Conservation (phyloP, 768 basidiomycete genomes). For the Mycena latifolia region DNA sequence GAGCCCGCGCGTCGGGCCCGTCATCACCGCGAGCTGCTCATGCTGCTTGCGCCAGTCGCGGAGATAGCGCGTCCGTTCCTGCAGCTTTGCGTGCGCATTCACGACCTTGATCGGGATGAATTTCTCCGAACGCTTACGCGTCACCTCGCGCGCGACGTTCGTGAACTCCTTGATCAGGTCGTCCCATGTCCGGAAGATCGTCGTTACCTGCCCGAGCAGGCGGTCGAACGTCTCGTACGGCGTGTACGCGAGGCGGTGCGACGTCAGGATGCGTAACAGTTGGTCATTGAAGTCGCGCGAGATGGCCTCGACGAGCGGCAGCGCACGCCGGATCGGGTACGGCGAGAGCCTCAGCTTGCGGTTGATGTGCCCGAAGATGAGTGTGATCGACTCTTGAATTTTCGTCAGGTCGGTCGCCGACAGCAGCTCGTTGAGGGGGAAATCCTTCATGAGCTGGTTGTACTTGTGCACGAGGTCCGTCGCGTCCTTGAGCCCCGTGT, state of each 20-base stretch:
- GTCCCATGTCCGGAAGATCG: conserved; percentile 91
- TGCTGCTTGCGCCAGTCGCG: conserved; percentile 97
- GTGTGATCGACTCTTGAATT: conserved; percentile 87
- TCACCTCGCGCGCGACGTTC: conserved; percentile 93
- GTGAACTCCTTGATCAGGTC: conserved; percentile 93
- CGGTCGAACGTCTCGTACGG: conserved; percentile 96
- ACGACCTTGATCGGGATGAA: conserved; percentile 98
- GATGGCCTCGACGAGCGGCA: conserved; percentile 98
- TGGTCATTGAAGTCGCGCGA: conserved; percentile 98
- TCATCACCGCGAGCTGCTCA: conserved; percentile 97
- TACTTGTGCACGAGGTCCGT: conserved; percentile 96
- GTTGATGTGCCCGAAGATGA: conserved; percentile 95
- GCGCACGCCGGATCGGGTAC: conserved; percentile 95
- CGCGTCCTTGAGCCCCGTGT: conserved; percentile 96
- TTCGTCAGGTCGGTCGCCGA: conserved; percentile 97
- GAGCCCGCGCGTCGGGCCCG: conserved; percentile 91
- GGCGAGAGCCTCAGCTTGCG: conserved; percentile 96
- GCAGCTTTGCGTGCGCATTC: conserved; percentile 91
- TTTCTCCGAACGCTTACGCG: conserved; percentile 87
- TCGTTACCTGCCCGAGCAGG: conserved; percentile 78
- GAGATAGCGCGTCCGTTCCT: conserved; percentile 89
- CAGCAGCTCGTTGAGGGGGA: conserved; percentile 95
- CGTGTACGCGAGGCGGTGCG: conserved; percentile 92
- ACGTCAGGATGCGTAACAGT: conserved; percentile 89
- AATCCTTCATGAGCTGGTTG: conserved; percentile 99